These are phyloP conservation scores for Stentor coeruleus DNA, from an alignment of 73 alveolate genomes.

Conservation along the genomic window DNA sequence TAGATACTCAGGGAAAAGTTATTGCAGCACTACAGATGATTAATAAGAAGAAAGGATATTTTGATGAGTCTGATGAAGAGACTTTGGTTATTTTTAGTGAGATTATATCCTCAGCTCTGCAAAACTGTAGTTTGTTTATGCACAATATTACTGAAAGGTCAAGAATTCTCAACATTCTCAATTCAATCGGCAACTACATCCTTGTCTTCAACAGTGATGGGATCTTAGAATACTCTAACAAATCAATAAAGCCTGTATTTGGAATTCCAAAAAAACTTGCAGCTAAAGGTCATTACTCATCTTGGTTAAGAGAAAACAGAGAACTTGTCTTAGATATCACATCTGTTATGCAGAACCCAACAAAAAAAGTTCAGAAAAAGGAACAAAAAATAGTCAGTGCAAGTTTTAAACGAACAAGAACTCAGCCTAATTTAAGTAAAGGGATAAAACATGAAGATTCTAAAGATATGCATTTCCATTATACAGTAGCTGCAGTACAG, in stretches of 20 bases:
- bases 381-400: not conserved
- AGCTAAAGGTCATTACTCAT: not conserved
- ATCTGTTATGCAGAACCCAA: not conserved
- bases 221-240: not conserved
- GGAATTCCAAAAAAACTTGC: not conserved
- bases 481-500: not conserved
- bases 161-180: not conserved
- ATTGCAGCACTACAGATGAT: not conserved
- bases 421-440: not conserved
- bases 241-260: not conserved
- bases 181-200: not conserved
- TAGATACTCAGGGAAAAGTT: conserved; percentile 12
- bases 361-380: not conserved
- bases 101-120: not conserved
- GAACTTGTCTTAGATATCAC: not conserved
- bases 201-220: not conserved
- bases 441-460: no score
- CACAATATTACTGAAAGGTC: not conserved
- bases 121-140: not conserved
- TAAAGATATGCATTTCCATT: not conserved
- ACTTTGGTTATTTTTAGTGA: conserved; percentile 19
- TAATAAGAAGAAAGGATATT: conserved; percentile 9
- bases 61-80: not conserved
- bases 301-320: not conserved
- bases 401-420: not conserved